A percentile compares a stretch with the other conserved stretches of the same genome.
Evolutionary conservation across 192 early-diverging fungal species (phyloP).

Genomic region (Kappamyces sp.): DNA sequence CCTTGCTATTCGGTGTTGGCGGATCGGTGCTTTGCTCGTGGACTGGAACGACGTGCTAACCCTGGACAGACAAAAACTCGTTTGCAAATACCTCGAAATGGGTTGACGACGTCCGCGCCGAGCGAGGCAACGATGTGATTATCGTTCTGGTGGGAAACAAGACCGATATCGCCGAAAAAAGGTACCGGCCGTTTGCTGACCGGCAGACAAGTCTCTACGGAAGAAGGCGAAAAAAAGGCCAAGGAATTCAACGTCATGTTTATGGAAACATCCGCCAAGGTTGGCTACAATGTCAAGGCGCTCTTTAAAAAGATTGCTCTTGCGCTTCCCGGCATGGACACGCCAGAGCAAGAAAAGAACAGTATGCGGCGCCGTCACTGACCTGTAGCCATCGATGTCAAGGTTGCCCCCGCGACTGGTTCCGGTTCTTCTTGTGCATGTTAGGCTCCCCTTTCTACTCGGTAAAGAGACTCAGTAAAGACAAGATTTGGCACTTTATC

Average conservation of each 20-base stretch:
- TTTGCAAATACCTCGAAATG: conserved; percentile 97
- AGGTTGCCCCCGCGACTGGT: no score
- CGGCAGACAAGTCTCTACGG: conserved; percentile 79
- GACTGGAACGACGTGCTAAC: conserved; percentile 10
- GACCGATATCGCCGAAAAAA: conserved; percentile 93
- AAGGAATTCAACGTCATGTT: conserved; percentile 96
- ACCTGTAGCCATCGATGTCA: no score
- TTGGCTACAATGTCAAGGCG: conserved; percentile 97
- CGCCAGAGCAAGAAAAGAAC: background rate
- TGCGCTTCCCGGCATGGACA: conserved; percentile 78
- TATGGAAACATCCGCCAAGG: conserved; percentile 99
- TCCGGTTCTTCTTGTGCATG: no score
- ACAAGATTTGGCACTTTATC: background rate
- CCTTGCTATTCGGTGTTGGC: conserved; percentile 13
- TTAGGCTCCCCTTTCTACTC: conserved; percentile 45
- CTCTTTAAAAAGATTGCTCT: conserved; percentile 97
- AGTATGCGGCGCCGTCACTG: background rate
- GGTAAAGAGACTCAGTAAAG: background rate
- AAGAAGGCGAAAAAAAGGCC: conserved; percentile 97
- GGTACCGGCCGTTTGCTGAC: conserved; percentile 36
- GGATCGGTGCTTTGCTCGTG: background rate
- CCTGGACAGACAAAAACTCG: conserved; percentile 76
- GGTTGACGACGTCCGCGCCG: conserved; percentile 98
- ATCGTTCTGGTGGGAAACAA: conserved; percentile 99
- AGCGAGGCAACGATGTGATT: conserved; percentile 96